phyloP scores from a whole-genome alignment of 768 basidiomycete species.

The Naematelia encephala region DNA sequence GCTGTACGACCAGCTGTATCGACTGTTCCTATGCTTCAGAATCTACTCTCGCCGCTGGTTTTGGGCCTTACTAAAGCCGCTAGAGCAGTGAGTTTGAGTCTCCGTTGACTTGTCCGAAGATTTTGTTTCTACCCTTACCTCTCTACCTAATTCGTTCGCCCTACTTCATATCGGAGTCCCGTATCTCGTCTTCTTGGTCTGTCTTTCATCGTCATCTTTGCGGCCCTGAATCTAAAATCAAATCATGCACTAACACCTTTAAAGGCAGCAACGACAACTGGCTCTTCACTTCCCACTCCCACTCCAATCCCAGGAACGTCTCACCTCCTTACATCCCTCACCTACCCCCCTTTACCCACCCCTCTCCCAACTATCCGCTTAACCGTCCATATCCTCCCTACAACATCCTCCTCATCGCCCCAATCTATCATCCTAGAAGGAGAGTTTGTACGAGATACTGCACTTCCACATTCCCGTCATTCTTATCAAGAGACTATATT shows the following conservation, averaged over 20 bases:
- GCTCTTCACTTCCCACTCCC: conserved; percentile 27
- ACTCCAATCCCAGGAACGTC: conserved; percentile 36
- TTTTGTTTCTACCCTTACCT: neutral
- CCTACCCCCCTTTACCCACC: conserved; percentile 12
- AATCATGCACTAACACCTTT: neutral
- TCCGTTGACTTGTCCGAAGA: no score
- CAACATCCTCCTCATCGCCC: conserved; percentile 4
- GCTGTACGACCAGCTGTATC: conserved; percentile 27
- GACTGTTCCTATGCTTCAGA: conserved; percentile 32
- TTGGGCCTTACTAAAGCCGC: conserved; percentile 42
- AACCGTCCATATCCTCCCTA: conserved; percentile 29
- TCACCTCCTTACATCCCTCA: conserved; percentile 23
- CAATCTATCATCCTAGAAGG: conserved; percentile 31
- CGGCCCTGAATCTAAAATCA: neutral
- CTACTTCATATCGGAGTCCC: no score
- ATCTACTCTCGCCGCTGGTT: conserved; percentile 38
- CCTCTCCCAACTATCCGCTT: conserved; percentile 20
- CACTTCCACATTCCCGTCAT: neutral
- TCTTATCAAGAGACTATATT: conserved; percentile 3
- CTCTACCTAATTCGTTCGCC: neutral
- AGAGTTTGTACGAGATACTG: conserved; percentile 9
- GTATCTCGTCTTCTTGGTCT: no score
- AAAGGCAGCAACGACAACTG: conserved; percentile 34
- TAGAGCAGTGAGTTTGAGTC: conserved; percentile 38
- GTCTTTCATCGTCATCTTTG: no score